Conservation (phyloP, 176 grass and related monocot species). For the Oryza coarctata region DNA sequence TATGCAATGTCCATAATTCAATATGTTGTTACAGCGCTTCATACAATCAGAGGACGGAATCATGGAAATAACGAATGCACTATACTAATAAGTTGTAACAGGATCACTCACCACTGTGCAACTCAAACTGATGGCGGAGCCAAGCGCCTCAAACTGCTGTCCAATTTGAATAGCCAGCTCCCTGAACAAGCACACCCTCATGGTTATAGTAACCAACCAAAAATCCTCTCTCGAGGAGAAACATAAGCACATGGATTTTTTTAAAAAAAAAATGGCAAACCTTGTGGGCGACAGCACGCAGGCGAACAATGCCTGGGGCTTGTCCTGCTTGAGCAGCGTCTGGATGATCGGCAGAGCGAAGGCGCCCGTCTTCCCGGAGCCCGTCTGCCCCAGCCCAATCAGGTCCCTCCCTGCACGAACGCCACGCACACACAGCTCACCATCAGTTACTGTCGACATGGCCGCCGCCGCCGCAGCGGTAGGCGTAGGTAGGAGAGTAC, state of each 20-base stretch:
- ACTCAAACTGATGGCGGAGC: conserved; percentile 62
- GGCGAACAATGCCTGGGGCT: conserved; percentile 62
- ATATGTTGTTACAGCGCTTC: too few relatives aligned
- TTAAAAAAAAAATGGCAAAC: conserved; percentile 17
- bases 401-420: conserved; percentile 69
- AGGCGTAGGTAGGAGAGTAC: too few relatives aligned
- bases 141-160: conserved; percentile 86
- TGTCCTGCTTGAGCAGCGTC: conserved; percentile 55
- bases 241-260: not conserved
- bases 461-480: too few relatives aligned
- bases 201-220: not conserved
- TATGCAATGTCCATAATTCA: not conserved
- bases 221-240: not conserved
- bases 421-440: not conserved
- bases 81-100: not conserved
- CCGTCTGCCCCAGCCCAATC: conserved; percentile 82
- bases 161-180: conserved; percentile 94
- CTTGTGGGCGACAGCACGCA: conserved; percentile 74
- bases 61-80: not conserved
- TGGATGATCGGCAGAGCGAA: conserved; percentile 86
- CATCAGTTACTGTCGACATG: not conserved
- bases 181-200: conserved; percentile 31
- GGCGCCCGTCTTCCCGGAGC: conserved; percentile 91
- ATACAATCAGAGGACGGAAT: too few relatives aligned
- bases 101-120: conserved; percentile 69